Base-by-base conservation (phyloP, 1,284 basidiomycete species). In the Coniophora puteana region DNA sequence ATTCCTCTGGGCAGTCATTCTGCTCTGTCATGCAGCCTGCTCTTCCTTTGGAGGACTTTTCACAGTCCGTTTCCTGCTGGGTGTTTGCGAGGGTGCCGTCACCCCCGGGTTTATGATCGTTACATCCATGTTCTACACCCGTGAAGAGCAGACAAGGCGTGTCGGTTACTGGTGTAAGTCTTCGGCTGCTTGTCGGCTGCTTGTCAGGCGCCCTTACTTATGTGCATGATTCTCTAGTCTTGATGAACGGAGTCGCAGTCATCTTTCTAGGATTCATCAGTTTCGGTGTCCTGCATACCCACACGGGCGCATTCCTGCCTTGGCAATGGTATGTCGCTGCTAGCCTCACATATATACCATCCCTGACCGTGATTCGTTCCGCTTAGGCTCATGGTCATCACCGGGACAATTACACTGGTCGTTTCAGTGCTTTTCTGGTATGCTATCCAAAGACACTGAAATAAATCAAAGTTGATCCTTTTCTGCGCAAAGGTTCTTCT, bases 51-150 rank as follows among this genome's bases (percentile, higher is more conserved):
- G 61, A 4, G 72, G 68, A 1, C 64, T 82, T 12, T 72, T 80
- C 46, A 64, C 57, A 16, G 61, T 66, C 8, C 71, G 72, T 25
- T 65, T 78, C 41, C 68, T 77, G 24, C 66, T 83, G 24, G 80
- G 81, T 16, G 61, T 72, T 22, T 77, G 74, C 46, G 72, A 80
- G 66, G 85, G 84, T 12, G 78, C 80, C 4, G 86, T 91, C 49
- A 91, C 87, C 1, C 80, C 84, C n/a, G 84, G 83, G 4, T 91
- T 89, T 62, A 67, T 90, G 69, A 78, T 90, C 52, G 70, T 78
- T 43, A 76, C 71, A 18, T 65, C 72, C 38, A 80, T 79, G 78
- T 89, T 89, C 58, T 91, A 90, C 59, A 89, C 84, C 3, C 74
- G 79, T n/a, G 72, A 67, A 4, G 88, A 90, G 54, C 83, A 87